Conservation (phyloP, 257 asterid species). For the Salvia splendens region DNA sequence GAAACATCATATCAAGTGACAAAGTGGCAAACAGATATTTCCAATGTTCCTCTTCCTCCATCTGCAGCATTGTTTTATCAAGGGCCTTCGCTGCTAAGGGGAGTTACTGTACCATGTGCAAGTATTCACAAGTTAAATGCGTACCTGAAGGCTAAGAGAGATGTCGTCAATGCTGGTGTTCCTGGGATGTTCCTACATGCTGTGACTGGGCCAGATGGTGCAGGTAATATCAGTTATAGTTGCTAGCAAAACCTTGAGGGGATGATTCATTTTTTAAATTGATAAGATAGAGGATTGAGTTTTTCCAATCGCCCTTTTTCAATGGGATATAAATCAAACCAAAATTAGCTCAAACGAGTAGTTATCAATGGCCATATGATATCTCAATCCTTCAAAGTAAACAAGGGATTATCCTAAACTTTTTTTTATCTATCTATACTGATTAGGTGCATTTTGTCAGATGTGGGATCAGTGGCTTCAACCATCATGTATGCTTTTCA, state of each 20-base stretch:
- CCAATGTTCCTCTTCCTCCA: constrained; percentile 63
- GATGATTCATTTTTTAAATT: too few relatives aligned
- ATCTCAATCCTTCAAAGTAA: too few relatives aligned
- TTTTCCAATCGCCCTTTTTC: too few relatives aligned
- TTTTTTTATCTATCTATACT: too few relatives aligned
- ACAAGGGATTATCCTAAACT: too few relatives aligned
- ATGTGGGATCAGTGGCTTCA: constrained; percentile 74
- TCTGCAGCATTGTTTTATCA: constrained; percentile 71
- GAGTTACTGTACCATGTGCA: constrained; percentile 55
- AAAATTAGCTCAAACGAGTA: too few relatives aligned
- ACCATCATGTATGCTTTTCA: constrained; percentile 77
- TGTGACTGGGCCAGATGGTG: constrained; percentile 60
- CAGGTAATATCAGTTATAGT: constrained; percentile 48
- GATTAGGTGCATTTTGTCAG: constrained; percentile 36
- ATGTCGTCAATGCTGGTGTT: constrained; percentile 62
- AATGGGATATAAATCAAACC: too few relatives aligned
- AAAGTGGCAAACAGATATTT: constrained; percentile 39
- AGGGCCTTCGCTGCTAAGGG: constrained; percentile 57
- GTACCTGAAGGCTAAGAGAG: constrained; percentile 60
- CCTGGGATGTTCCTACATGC: constrained; percentile 83
- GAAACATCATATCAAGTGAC: constrained; percentile 46
- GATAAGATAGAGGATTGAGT: too few relatives aligned
- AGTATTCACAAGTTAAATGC: constrained; percentile 57
- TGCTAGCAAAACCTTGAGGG: constrained; percentile 2
- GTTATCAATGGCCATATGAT: too few relatives aligned